A percentile compares a stretch with the other conserved stretches of the same genome.
Conservation (phyloP, 345 rosid genomes). For the Eutrema yunnanense region DNA sequence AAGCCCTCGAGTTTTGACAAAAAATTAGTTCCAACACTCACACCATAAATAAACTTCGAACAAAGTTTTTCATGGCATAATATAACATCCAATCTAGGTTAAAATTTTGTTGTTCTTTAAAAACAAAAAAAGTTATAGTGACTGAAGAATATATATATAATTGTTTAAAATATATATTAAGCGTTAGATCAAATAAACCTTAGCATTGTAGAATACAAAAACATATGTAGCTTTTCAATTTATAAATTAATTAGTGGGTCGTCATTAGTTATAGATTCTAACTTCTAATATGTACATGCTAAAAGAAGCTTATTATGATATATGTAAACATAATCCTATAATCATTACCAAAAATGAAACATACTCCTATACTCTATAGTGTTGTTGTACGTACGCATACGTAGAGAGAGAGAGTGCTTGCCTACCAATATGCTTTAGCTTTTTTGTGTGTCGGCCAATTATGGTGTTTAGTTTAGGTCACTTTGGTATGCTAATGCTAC, state of each 20-base stretch:
- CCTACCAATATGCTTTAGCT: conserved; percentile 14
- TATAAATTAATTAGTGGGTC: not conserved
- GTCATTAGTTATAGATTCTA: not conserved
- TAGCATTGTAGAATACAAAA: not conserved
- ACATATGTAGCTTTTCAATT: not conserved
- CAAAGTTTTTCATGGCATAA: too few species aligned
- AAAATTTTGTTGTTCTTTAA: too few species aligned
- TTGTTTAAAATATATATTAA: not conserved
- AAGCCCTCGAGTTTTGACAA: too few species aligned
- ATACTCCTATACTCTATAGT: not conserved
- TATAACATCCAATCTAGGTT: too few species aligned
- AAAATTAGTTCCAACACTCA: too few species aligned
- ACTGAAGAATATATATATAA: too few species aligned
- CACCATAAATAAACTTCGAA: too few species aligned
- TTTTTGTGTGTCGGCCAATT: conserved; percentile 23
- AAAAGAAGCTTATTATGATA: not conserved
- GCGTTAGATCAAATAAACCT: not conserved
- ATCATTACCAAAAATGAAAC: not conserved
- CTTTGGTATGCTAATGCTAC: not conserved
- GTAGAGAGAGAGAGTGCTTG: not conserved
- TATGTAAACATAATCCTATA: not conserved
- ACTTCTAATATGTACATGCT: not conserved
- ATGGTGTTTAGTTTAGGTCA: conserved; percentile 22
- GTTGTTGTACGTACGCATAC: not conserved
- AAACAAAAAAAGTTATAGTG: too few species aligned